Conservation (phyloP, 2,329 filamentous ascomycete genomes). For the Fusarium napiforme region DNA sequence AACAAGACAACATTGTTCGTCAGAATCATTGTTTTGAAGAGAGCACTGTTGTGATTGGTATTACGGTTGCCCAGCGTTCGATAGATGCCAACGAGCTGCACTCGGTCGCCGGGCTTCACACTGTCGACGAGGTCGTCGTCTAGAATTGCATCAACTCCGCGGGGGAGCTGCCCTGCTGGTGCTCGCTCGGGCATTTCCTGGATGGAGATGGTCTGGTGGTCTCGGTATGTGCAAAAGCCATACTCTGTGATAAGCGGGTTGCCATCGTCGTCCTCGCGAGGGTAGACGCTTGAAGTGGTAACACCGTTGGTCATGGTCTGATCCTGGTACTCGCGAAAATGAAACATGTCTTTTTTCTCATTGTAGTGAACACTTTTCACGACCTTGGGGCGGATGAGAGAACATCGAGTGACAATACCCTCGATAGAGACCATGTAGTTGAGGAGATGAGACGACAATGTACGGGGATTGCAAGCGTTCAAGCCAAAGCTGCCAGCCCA, state of each 20-base stretch:
- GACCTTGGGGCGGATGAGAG: slow-evolving; percentile 95
- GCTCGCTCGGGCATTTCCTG: slow-evolving; percentile 99
- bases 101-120: slow-evolving; percentile 93
- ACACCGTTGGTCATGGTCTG: slow-evolving; percentile 97
- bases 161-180: slow-evolving; percentile 92
- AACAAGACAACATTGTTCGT: slow-evolving; percentile 96
- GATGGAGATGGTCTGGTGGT: slow-evolving; percentile 97
- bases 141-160: slow-evolving; percentile 94
- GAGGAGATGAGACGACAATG: slow-evolving; percentile 85
- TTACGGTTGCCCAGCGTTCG: slow-evolving; percentile 95
- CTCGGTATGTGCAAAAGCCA: slow-evolving; percentile 92
- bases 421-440: slow-evolving; percentile 98
- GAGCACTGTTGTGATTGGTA: slow-evolving; percentile 86
- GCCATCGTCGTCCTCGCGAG: slow-evolving; percentile 90
- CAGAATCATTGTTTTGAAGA: slow-evolving; percentile 93
- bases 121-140: slow-evolving; percentile 96
- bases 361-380: slow-evolving; percentile 98
- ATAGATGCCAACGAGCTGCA: slow-evolving; percentile 97
- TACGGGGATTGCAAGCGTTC: slow-evolving; percentile 93
- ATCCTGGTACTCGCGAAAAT: slow-evolving; percentile 90
- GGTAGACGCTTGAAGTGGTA: slow-evolving; percentile 91
- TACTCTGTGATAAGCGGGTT: slow-evolving; percentile 96
- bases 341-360: slow-evolving; percentile 85
- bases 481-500: slow-evolving; percentile 96
- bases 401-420: slow-evolving; percentile 96